Base-by-base conservation (phyloP, 495 filamentous ascomycete genomes). In the Penicillium robsamsonii region DNA sequence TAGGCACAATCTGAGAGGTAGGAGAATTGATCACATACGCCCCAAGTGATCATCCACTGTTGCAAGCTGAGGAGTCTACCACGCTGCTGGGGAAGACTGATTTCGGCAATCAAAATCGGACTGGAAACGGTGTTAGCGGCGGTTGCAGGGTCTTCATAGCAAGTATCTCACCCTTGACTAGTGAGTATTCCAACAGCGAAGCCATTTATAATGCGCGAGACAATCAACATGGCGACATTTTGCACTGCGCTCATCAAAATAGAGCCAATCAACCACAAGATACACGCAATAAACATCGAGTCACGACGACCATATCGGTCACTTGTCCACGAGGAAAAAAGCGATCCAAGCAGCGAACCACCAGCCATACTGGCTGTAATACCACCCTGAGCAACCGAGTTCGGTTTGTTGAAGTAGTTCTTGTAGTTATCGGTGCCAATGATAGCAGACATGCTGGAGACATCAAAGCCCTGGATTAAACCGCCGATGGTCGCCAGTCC, bases 11-110 rank as follows among this genome's bases (percentile, higher is more conserved):
- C 13, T 5, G 3, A 33, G 15, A 17, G 8, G 18, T n/a, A 27
- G 6, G 8, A 12, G 38, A 44, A 41, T 1, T 1, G 3, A 24
- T 12, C 37, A 47, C 61, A 29, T 55, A 64, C 61, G 47, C 61
- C 61, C 61, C 61, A 64, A 24, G 58, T 61, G 20, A 64, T 64
- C 58, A 61, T 61, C 61, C 61, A 64, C 29, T 64, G 61, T 29
- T 64, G 61, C 10, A 64, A 43, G n/a, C 57, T 58, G 11, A 64
- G 42, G 0, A 64, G 51, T 3, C 61, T 52, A 29, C 61, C 61
- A 20, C 61, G 61, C 25, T 64, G 58, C 24, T 61, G 61, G 22
- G 58, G 61, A 31, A 61, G 45, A 47, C 61, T 64, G 50, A 64
- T 64, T 29, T 64, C 61, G 15, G 61, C 61, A 30, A 64, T 64